These are phyloP conservation scores for Casuarina glauca DNA, from an alignment of 306 rosid genomes.

Conservation along the genomic window DNA sequence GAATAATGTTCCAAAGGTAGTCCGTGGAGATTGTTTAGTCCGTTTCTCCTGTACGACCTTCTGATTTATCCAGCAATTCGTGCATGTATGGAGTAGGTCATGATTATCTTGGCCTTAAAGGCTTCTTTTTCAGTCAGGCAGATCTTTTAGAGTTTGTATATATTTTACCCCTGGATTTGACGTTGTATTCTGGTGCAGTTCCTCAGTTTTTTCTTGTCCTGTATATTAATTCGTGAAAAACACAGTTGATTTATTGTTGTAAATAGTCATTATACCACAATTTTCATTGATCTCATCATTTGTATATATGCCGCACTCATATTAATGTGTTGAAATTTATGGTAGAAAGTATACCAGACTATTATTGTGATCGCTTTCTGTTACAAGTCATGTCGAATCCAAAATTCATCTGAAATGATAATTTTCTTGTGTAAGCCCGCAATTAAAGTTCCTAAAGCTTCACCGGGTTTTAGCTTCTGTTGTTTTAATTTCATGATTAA, in stretches of 20 bases:
- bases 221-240: background rate
- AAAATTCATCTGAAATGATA: background rate
- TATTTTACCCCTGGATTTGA: background rate
- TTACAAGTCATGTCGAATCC: background rate
- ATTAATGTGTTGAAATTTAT: background rate
- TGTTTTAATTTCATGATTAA: too few species aligned
- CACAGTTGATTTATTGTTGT: slow-evolving; percentile 6
- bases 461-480: too few species aligned
- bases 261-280: background rate
- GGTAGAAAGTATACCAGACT: background rate
- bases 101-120: slow-evolving; percentile 8
- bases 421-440: too few species aligned
- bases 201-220: slow-evolving; percentile 15
- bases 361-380: background rate
- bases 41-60: slow-evolving; percentile 1
- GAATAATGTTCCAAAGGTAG: background rate
- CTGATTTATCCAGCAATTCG: slow-evolving; percentile 16
- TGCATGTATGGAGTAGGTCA: slow-evolving; percentile 24
- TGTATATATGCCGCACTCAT: background rate
- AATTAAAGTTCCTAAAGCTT: too few species aligned
- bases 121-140: slow-evolving; percentile 30
- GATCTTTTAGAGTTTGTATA: slow-evolving; percentile 17
- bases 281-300: background rate
- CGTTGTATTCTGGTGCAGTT: slow-evolving; percentile 28
- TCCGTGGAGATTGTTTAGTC: slow-evolving; percentile 9